Evolutionary conservation across 202 grass and related monocot species (phyloP), one percentile per base, ranked within the genome.

Genomic region (Miscanthus sacchariflorus): DNA sequence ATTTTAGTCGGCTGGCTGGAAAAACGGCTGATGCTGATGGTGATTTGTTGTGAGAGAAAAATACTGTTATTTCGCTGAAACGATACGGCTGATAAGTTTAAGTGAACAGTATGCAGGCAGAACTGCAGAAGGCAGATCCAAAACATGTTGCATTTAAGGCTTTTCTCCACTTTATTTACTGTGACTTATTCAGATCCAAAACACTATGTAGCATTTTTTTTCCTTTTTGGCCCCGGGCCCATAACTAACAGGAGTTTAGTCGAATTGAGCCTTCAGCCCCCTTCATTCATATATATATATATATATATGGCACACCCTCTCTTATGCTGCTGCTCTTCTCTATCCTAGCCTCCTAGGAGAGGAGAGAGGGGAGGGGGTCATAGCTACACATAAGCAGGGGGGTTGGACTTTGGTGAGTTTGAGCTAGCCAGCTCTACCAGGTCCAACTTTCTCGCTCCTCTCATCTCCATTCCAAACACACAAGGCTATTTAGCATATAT

Each of bases 91-190:
- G n/a, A n/a, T n/a, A n/a, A n/a, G n/a, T n/a, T n/a, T n/a, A n/a
- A n/a, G n/a, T n/a, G n/a, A n/a, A n/a, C n/a, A n/a, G n/a, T n/a
- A n/a, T n/a, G n/a, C n/a, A n/a, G n/a, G n/a, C n/a, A n/a, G n/a
- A n/a, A n/a, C n/a, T n/a, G n/a, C n/a, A 45, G 45, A 13, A 48
- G 0, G 36, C 36, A 48, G 45, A 49, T 49, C 54, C 56, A n/a
- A 59, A n/a, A 9, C 0, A 74, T 80, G 54, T 72, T 90, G 68
- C 68, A 87, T 87, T 80, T 35, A 70, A 69, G 3, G 12, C 43
- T 44, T 18, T 9, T 52, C 58, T 74, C 25, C 9, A 15, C 5
- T 72, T 19, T 21, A n/a, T 59, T 59, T 8, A 58, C 54, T 58
- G 7, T 58, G 18, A 21, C 54, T 8, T 58, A 21, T 58, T 58